These are phyloP conservation scores for Pyrus hybrid DNA, from an alignment of 331 rosid genomes.

Conservation along the genomic window DNA sequence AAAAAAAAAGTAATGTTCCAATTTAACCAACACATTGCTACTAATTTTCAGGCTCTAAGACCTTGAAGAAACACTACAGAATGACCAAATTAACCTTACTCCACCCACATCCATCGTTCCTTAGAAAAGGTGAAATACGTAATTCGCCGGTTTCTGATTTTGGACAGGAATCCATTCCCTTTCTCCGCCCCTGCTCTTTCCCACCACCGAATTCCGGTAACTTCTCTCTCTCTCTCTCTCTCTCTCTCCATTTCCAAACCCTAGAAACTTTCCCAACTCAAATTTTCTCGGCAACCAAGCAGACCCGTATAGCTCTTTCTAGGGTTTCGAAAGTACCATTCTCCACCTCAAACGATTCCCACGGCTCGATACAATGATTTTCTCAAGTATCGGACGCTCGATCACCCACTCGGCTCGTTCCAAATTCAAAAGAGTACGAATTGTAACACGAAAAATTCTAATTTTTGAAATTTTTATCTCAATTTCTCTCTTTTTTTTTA, in stretches of 20 bases:
- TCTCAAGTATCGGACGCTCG: slow-evolving; percentile 21
- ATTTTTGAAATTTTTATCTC: background rate
- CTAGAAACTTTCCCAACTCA: too few relatives aligned
- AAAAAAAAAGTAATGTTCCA: too few relatives aligned
- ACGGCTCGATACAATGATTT: slow-evolving; percentile 18
- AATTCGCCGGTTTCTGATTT: background rate
- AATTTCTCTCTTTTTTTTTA: background rate
- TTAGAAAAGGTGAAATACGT: background rate
- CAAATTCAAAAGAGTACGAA: slow-evolving; percentile 5
- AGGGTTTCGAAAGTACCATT: background rate
- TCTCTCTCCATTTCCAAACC: background rate
- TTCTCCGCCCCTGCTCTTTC: background rate
- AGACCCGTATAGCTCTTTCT: background rate
- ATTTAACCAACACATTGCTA: background rate
- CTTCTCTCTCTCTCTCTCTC: background rate
- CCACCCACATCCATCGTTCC: accelerated
- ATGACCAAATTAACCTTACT: background rate
- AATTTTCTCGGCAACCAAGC: background rate
- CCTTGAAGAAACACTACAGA: background rate
- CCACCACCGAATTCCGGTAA: background rate
- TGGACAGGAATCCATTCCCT: background rate
- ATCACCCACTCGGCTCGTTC: slow-evolving; percentile 22
- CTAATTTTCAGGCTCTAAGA: background rate
- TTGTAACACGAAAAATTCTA: background rate
- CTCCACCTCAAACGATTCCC: background rate